Evolutionary conservation across 805 yeast species (phyloP), one percentile per base, ranked within the genome.

Genomic region (Kazachstania kunashirensis): DNA sequence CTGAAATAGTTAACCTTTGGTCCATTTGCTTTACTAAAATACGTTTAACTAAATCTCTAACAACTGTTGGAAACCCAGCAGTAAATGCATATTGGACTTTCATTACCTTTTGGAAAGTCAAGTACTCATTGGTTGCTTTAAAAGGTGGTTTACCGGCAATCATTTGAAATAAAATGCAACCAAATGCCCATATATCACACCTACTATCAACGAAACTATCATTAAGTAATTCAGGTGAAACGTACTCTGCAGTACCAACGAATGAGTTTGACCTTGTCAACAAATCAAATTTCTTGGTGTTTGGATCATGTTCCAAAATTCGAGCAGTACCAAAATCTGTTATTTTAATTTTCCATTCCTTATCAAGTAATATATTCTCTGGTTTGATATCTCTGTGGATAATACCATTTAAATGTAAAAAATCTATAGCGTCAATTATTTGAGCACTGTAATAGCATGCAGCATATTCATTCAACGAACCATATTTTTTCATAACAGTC

Each of bases 171-270:
- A 92, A 59, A 6, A 92, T 89, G 56, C 97, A 86, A 1, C 98
- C 99, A 59, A 94, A 84, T 9, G 97, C 89, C 99, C 99, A 92
- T n/a, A 92, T 79, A 61, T 92, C 99, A 34, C 96, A 83, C 1
- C 96, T 86, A 48, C 77, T 79, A 1, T 96, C 96, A 0, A 85
- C 84, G 39, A 75, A 78, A 49, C 80, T 82, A 49, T 72, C 82
- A 44, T 79, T 84, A 41, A 83, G 62, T 26, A 83, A 61, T 49
- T 83, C 94, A 0, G 94, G 94, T 0, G 88, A 78, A 6, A 82
- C 88, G 48, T 81, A 81, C 48, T 81, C 89, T 0, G 89, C 89
- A 0, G 89, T 82, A 4, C 94, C 94, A 20, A 83, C 94, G 61
- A 83, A 83, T 0, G 92, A 82, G 45, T 73, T 78, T 0, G 92